Evolutionary conservation across 805 yeast genomes (phyloP), one percentile per base, ranked within the genome.

Genomic region (Candida tammaniensis): DNA sequence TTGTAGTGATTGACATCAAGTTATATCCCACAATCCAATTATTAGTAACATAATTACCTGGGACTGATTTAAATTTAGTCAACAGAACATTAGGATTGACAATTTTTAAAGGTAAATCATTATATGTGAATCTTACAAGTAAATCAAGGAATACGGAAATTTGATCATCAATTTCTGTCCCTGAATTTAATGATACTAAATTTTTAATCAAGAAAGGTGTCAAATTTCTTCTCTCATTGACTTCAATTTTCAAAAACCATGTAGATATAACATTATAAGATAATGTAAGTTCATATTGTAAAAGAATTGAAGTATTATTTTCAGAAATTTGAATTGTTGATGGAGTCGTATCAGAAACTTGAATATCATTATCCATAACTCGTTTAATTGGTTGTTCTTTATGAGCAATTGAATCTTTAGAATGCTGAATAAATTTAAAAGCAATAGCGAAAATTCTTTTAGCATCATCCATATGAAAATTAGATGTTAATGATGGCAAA

Each of bases 361-460:
- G 63, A 4, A 51, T 30, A 2, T 18, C 36, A 9, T 37, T 34
- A n/a, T n/a, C n/a, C n/a, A n/a, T n/a, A n/a, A n/a, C n/a, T n/a
- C n/a, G n/a, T n/a, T n/a, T n/a, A 13, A 13, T 14, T 32, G 42
- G 34, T 43, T 35, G 13, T 38, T 48, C 32, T 50, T 63, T 44
- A 31, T 55, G 44, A 42, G 61, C 44, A 36, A 56, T 51, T 4
- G 44, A 19, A 45, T 83, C 88, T 33, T 72, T 67, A 2, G 86
- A 76, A 49, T 79, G 80, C 49, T 84, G 86, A 35, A 86, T 82
- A 47, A 80, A 82, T 47, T 81, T 80, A 62, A 87, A 84, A 1
- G 88, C 82, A 52, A 87, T 83, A 2, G 85, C 95, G 62, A 87
- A 85, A 2, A 86, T 86, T 30, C 88, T 68, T 48, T 80, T 82